A percentile compares a stretch with the other conserved stretches of the same genome.
phyloP scores from a whole-genome alignment of 179 eudicot species.

The Dionaea muscipula region DNA sequence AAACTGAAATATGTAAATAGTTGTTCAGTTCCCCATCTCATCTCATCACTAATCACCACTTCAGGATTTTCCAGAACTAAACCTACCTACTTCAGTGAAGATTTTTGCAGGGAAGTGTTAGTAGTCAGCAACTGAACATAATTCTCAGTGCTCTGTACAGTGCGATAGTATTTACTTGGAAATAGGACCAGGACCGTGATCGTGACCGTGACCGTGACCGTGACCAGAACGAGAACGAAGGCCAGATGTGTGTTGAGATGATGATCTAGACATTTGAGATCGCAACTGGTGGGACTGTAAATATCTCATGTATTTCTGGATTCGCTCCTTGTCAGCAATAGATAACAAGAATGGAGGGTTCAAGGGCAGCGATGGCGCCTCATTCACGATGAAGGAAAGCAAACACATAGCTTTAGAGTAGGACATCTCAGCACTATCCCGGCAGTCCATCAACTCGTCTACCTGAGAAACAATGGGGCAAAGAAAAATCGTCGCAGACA shows the following conservation, averaged over 20 bases:
- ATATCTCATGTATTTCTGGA: conserved; percentile 27
- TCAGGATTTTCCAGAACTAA: too few relatives aligned
- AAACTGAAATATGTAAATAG: too few relatives aligned
- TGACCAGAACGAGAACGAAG: too few relatives aligned
- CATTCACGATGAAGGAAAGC: conserved; percentile 29
- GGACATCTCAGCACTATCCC: conserved; percentile 22
- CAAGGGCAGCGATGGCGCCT: conserved; percentile 32
- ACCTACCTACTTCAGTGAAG: neutral
- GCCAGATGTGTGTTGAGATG: conserved; percentile 13
- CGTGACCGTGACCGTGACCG: too few relatives aligned
- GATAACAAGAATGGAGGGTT: conserved; percentile 28
- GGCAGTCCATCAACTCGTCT: conserved; percentile 27
- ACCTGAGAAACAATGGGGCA: conserved; percentile 18
- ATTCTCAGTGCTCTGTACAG: conserved; percentile 16
- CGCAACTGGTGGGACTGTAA: conserved; percentile 25
- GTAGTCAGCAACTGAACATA: conserved; percentile 10
- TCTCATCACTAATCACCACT: too few relatives aligned
- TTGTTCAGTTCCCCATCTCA: too few relatives aligned
- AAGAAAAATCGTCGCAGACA: neutral
- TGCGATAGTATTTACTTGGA: conserved; percentile 25
- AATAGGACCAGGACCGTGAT: neutral
- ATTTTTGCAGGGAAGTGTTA: conserved; percentile 9
- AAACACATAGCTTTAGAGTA: conserved; percentile 33
- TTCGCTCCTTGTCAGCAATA: conserved; percentile 15
- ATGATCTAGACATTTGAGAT: conserved; percentile 14